Evolutionary conservation across 139 green algal genomes (phyloP).

Genomic region (Dunaliella sp.): DNA sequence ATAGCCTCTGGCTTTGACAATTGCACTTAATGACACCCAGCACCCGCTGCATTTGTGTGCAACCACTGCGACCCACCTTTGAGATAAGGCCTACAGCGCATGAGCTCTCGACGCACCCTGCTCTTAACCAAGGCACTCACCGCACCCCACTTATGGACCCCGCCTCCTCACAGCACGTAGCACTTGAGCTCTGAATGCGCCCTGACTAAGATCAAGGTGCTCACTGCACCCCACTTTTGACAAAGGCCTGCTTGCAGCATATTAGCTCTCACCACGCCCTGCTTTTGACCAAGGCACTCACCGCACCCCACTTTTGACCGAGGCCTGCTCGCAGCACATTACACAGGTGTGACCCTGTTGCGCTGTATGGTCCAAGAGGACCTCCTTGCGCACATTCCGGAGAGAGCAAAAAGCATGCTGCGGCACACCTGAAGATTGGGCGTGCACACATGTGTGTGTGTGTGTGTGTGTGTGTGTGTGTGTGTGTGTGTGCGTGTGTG

Average conservation of each 20-base stretch:
- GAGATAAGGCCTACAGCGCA: no score
- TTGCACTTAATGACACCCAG: no score
- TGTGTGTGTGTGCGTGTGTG: no score
- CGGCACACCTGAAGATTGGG: background rate
- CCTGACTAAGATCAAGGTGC: no score
- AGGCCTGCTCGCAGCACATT: background rate
- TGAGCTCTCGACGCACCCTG: no score
- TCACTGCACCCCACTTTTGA: no score
- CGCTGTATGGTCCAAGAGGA: background rate
- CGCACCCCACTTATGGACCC: background rate
- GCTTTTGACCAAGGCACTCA: background rate
- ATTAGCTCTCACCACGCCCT: no score
- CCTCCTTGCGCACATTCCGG: background rate
- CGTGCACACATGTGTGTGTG: background rate
- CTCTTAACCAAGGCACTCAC: background rate
- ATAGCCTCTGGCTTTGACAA: no score
- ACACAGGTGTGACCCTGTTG: background rate
- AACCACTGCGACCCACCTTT: no score
- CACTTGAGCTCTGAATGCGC: no score
- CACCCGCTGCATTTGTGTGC: no score
- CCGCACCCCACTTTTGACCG: background rate
- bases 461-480: background rate
- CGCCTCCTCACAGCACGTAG: background rate
- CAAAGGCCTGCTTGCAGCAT: no score
- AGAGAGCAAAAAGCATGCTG: background rate